Evolutionary conservation across 805 yeast genomes (phyloP).

Genomic region (Pichia manshurica): DNA sequence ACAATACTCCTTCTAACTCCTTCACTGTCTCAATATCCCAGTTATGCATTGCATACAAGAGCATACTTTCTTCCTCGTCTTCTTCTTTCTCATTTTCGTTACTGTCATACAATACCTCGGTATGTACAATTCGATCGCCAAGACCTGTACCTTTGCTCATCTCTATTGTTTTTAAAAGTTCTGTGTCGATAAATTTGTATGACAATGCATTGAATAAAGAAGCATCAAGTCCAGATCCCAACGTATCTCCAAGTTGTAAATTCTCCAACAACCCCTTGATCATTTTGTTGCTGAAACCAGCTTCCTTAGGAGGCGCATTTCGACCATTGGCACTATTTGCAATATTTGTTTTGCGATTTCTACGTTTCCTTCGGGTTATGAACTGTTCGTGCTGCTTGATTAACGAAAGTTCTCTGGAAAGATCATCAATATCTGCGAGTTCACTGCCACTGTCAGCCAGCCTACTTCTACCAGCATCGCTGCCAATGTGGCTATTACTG

Average conservation of each 20-base stretch:
- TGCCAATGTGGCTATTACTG: neutral
- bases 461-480: neutral
- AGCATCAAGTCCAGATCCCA: constrained; percentile 1
- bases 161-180: constrained; percentile 31
- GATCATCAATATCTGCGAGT: constrained; percentile 13
- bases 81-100: constrained; percentile 11
- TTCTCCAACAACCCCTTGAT: constrained; percentile 5
- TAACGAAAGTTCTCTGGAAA: constrained; percentile 18
- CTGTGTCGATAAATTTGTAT: constrained; percentile 32
- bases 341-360: neutral
- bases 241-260: neutral
- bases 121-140: constrained; percentile 1
- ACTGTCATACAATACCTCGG: constrained; percentile 3
- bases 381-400: constrained; percentile 1
- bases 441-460: neutral
- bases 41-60: constrained; percentile 11
- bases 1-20: constrained; percentile 13
- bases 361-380: neutral
- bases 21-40: constrained; percentile 15
- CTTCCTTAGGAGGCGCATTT: neutral
- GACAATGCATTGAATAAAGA: constrained; percentile 29
- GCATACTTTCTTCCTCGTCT: constrained; percentile 1
- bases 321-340: neutral
- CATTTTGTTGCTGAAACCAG: neutral
- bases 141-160: constrained; percentile 31